These are phyloP conservation scores for Candida germanica DNA, from an alignment of 805 yeast species.

Conservation along the genomic window DNA sequence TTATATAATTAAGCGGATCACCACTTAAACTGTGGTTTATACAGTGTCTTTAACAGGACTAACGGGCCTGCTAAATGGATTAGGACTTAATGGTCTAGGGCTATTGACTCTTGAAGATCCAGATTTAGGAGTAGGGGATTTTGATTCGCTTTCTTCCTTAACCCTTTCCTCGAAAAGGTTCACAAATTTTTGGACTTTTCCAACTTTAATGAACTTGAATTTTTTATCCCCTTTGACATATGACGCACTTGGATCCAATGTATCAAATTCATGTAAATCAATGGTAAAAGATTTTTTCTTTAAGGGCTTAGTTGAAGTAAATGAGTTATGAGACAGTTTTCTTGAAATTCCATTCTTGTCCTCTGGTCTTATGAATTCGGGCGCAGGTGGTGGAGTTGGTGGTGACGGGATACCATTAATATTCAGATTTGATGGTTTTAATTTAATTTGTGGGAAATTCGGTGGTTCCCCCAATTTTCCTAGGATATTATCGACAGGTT, in stretches of 20 bases:
- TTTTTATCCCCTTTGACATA: conserved; percentile 41
- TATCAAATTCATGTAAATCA: conserved; percentile 11
- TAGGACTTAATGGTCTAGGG: conserved; percentile 9
- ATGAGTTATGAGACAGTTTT: conserved; percentile 9
- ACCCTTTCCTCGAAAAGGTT: conserved; percentile 39
- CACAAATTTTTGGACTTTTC: conserved; percentile 45
- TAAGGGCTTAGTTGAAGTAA: conserved; percentile 4
- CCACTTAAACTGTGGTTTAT: neutral
- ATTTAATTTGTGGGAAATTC: conserved; percentile 7
- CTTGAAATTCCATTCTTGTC: neutral
- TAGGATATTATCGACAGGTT: neutral
- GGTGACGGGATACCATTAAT: neutral
- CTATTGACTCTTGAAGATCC: conserved; percentile 4
- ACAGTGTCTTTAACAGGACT: neutral
- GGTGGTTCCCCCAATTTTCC: neutral
- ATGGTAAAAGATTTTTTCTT: conserved; percentile 12
- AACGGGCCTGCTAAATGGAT: conserved; percentile 1
- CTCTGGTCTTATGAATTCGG: conserved; percentile 2
- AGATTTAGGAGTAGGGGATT: neutral
- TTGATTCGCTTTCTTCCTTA: conserved; percentile 10
- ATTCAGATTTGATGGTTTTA: conserved; percentile 12
- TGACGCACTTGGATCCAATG: conserved; percentile 18
- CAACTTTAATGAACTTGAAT: conserved; percentile 43
- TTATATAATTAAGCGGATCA: neutral
- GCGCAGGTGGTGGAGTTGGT: conserved; percentile 6